Percentiles rank a stretch among this genome's conserved stretches.
These are phyloP conservation scores for Fragaria vesca DNA, from an alignment of 306 rosid species.

Conservation along the genomic window DNA sequence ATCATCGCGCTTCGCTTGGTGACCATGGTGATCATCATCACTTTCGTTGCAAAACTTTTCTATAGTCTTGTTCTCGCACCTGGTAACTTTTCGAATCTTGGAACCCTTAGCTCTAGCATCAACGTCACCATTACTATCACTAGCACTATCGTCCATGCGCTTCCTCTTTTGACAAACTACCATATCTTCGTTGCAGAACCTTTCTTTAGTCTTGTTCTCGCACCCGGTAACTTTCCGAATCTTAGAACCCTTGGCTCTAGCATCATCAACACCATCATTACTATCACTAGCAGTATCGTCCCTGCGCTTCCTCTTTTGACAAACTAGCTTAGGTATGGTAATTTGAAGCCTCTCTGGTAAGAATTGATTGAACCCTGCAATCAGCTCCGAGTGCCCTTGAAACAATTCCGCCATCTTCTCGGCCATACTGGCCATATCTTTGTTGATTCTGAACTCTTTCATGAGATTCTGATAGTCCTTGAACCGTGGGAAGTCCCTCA, in stretches of 20 bases:
- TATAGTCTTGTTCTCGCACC: background rate
- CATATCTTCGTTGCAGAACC: background rate
- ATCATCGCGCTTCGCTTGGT: background rate
- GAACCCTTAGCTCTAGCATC: background rate
- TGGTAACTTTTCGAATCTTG: background rate
- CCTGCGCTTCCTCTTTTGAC: background rate
- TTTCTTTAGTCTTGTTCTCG: background rate
- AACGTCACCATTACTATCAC: background rate
- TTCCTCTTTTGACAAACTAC: background rate
- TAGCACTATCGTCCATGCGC: background rate
- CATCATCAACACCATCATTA: background rate
- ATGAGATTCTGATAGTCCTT: conserved; percentile 42
- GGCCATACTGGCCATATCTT: conserved; percentile 55
- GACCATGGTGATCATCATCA: background rate
- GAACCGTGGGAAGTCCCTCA: background rate
- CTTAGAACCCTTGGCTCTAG: background rate
- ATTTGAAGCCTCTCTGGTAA: conserved; percentile 79
- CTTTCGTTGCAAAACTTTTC: background rate
- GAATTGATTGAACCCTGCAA: conserved; percentile 85
- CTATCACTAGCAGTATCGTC: background rate
- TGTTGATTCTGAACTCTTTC: conserved; percentile 75
- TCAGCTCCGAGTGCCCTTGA: conserved; percentile 67
- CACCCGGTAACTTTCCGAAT: background rate
- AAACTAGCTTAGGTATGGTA: conserved; percentile 44
- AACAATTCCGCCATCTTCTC: conserved; percentile 78